phyloP scores from a whole-genome alignment of 495 filamentous ascomycete species.

The Podospora conica region DNA sequence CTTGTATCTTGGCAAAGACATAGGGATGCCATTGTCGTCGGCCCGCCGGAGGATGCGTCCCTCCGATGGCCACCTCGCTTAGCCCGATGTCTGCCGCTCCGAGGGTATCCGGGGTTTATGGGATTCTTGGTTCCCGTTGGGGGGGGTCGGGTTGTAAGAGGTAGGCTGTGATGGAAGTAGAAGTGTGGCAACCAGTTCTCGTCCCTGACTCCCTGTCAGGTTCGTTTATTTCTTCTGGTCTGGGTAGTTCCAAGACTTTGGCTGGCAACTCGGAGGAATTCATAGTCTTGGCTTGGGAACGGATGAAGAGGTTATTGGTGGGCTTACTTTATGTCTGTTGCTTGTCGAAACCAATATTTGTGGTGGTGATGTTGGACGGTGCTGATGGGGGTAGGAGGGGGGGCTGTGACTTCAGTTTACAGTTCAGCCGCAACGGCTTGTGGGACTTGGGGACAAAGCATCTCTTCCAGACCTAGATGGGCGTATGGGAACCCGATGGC shows the following conservation, averaged over 20 bases:
- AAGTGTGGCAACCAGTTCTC: not conserved
- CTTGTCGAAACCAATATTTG: not conserved
- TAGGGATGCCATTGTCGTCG: not conserved
- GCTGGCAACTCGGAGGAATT: not conserved
- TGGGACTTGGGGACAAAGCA: not conserved
- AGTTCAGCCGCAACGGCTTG: not conserved
- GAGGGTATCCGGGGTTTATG: not conserved
- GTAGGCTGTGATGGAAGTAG: not conserved
- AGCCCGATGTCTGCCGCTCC: not conserved
- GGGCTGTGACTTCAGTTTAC: not conserved
- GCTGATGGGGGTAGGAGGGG: not conserved
- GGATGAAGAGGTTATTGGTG: not conserved
- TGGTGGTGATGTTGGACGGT: not conserved
- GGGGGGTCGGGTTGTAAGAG: not conserved
- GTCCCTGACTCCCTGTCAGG: not conserved
- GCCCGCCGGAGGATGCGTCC: too few species aligned
- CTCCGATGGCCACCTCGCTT: not conserved
- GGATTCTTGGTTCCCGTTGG: not conserved
- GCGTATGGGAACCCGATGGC: not conserved
- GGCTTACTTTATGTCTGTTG: not conserved
- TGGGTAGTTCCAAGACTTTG: not conserved
- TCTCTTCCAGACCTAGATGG: not conserved
- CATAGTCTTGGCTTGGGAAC: not conserved
- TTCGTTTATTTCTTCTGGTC: not conserved
- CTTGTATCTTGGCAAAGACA: not conserved